These are phyloP conservation scores for Zygosaccharomyces bailii DNA, from an alignment of 805 yeast genomes.

Conservation along the genomic window DNA sequence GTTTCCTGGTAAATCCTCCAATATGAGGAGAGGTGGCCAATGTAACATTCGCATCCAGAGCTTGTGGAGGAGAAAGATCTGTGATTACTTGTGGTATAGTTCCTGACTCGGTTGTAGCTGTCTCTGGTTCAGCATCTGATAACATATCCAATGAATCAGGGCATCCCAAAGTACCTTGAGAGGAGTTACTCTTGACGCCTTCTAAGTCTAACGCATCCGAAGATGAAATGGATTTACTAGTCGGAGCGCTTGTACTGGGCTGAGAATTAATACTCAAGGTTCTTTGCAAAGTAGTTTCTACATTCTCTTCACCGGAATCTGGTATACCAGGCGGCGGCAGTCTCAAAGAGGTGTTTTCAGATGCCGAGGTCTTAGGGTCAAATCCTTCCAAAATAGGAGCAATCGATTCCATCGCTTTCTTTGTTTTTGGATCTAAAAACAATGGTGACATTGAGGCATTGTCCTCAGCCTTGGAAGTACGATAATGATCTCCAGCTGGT, in stretches of 20 bases:
- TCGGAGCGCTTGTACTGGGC: constrained; percentile 13
- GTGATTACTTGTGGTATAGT: constrained; percentile 12
- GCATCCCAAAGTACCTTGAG: constrained; percentile 5
- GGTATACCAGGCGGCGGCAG: constrained; percentile 35
- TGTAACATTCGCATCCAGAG: constrained; percentile 26
- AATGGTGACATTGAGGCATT: constrained; percentile 32
- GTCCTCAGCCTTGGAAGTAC: constrained; percentile 3
- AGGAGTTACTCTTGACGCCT: constrained; percentile 7
- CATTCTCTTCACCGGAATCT: constrained; percentile 23
- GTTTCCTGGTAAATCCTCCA: constrained; percentile 24
- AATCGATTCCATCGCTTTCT: constrained; percentile 69
- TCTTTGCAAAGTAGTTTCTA: constrained; percentile 26
- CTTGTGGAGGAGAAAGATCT: constrained; percentile 14
- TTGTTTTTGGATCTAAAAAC: constrained; percentile 34
- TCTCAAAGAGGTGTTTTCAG: constrained; percentile 41
- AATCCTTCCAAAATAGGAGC: constrained; percentile 76
- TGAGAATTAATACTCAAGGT: constrained; percentile 28
- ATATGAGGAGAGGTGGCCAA: constrained; percentile 2
- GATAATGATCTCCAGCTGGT: constrained; percentile 2
- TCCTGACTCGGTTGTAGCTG: constrained; percentile 10
- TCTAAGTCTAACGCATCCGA: constrained; percentile 12
- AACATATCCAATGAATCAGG: constrained; percentile 5
- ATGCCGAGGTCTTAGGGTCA: constrained; percentile 64
- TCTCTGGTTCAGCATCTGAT: constrained; percentile 10
- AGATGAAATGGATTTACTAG: constrained; percentile 8